Base-by-base conservation (phyloP, 495 filamentous ascomycete genomes). In the Clavariopsis aquatica region DNA sequence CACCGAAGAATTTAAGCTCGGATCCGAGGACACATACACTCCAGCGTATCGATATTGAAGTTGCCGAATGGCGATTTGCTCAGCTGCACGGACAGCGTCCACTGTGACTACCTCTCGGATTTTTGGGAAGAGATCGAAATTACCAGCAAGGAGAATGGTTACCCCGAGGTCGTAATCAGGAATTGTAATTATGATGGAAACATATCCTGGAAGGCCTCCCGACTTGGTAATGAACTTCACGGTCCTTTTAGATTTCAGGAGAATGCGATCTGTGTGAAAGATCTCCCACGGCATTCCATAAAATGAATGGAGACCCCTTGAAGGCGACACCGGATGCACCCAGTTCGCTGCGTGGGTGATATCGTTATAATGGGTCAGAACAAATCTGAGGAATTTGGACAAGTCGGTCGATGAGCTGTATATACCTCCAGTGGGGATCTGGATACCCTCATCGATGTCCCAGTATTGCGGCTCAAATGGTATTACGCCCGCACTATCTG, bases 201-300 rank as follows among this genome's bases (percentile, higher is more conserved):
- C 24, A 49, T 77, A 77, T 3, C 56, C 64, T 43, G 6, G 8
- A 17, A 43, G 38, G 13, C 68, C 74, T 20, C 75, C 75, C 12
- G 23, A 29, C 54, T 77, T 77, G 8, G 72, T 76, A 20, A 71
- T 60, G 52, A 76, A 71, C 5, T 63, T 73, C 20, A 76, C 68
- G 4, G 74, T 49, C 22, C 73, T 61, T 15, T 47, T 46, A 23
- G 62, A 69, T 0, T 73, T 54, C 7, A 36, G 27, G 27, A 75
- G 62, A 36, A 73, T 69, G 15, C 49, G 43, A 28, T 70, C 64
- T 8, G 73, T 74, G 0, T 69, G 71, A 27, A 71, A 73, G 23
- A 75, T 77, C 57, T 77, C 75, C 69, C 69, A 77, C 2, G 75
- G 75, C 71, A 74, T 74, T 5, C 73, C 75, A 52, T 75, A 77